These are phyloP conservation scores for Alternaria brassicae DNA, from an alignment of 2,329 filamentous ascomycete genomes.

Conservation along the genomic window DNA sequence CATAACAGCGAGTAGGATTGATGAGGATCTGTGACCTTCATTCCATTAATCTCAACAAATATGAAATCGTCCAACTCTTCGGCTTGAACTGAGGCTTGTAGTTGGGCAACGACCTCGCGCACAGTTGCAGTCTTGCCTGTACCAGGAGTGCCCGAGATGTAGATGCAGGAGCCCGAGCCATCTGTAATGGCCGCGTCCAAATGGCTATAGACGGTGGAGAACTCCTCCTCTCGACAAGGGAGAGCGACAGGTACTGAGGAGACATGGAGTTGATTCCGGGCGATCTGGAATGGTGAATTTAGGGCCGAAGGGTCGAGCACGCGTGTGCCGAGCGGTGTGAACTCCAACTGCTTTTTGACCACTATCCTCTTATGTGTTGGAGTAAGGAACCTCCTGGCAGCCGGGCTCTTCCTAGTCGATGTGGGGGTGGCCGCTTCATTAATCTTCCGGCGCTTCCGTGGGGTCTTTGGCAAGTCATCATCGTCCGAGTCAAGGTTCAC, in stretches of 20 bases:
- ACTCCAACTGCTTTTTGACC: constrained; percentile 88
- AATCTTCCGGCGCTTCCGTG: constrained; percentile 58
- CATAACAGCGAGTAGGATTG: constrained; percentile 94
- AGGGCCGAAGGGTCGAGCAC: constrained; percentile 78
- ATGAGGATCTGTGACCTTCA: constrained; percentile 98
- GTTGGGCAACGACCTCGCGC: constrained; percentile 86
- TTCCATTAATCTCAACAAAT: constrained; percentile 99
- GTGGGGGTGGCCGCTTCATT: constrained; percentile 54
- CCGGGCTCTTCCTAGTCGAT: constrained; percentile 55
- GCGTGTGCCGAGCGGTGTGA: constrained; percentile 92
- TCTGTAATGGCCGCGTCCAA: constrained; percentile 93
- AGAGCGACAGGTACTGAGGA: constrained; percentile 89
- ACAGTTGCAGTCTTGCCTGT: constrained; percentile 98
- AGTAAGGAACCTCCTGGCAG: constrained; percentile 64
- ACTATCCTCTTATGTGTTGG: constrained; percentile 73
- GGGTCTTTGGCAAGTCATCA: constrained; percentile 52
- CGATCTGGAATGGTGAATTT: constrained; percentile 88
- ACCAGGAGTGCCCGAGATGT: constrained; percentile 97
- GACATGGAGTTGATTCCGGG: constrained; percentile 87
- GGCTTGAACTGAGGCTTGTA: constrained; percentile 84
- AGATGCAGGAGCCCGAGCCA: constrained; percentile 93
- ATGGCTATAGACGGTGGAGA: constrained; percentile 89
- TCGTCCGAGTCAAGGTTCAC: constrained; percentile 53
- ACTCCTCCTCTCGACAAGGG: constrained; percentile 91
- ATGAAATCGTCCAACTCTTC: constrained; percentile 98